Evolutionary conservation across 495 filamentous ascomycete species (phyloP).

Genomic region (Tuber indicum): DNA sequence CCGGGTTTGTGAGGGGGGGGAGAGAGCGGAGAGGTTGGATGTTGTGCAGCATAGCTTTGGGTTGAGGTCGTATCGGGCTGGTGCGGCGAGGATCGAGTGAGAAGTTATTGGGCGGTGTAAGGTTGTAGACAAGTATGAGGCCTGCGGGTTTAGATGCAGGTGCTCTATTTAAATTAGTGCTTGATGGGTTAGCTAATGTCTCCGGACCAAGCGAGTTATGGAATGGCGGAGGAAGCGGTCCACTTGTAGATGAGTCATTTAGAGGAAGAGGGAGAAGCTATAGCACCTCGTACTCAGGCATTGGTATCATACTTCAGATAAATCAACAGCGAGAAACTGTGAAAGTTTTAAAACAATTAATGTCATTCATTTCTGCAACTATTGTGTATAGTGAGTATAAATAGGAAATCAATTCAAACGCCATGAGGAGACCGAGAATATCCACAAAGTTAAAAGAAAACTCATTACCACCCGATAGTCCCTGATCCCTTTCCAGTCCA

Average conservation of each 20-base stretch:
- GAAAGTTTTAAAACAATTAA: background rate
- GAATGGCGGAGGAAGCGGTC: constrained; percentile 64
- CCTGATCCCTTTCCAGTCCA: background rate
- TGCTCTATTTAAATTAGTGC: constrained; percentile 2
- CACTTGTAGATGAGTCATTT: constrained; percentile 58
- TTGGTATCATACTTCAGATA: background rate
- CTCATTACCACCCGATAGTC: background rate
- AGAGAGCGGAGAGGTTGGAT: constrained; percentile 69
- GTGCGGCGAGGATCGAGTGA: constrained; percentile 76
- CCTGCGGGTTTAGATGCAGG: constrained; percentile 73
- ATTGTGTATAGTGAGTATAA: background rate
- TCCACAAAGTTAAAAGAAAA: background rate
- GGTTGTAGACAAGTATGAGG: constrained; percentile 92
- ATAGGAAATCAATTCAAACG: background rate
- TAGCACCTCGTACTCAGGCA: background rate
- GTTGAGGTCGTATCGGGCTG: constrained; percentile 66
- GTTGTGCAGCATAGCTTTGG: constrained; percentile 71
- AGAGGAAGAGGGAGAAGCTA: background rate
- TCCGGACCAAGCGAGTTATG: constrained; percentile 76
- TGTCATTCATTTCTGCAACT: background rate
- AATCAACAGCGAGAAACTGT: background rate
- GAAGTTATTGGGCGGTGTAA: constrained; percentile 59
- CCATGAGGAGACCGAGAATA: background rate
- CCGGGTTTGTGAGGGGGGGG: constrained; percentile 63
- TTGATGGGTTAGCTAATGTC: constrained; percentile 6